Conservation (phyloP, 23 red algal species). For the Cyanidium caldarium region DNA sequence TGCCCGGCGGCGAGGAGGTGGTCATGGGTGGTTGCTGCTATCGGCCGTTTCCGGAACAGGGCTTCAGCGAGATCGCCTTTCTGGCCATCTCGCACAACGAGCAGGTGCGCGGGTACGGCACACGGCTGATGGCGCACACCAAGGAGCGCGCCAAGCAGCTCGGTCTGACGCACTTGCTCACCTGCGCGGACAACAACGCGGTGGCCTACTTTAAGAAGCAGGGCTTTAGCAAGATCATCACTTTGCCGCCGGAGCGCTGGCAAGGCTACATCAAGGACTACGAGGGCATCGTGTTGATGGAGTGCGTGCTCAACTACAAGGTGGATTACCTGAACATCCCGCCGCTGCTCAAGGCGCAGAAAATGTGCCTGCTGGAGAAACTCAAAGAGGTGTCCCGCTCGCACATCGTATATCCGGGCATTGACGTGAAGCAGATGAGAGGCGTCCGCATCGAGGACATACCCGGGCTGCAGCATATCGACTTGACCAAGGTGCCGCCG, state of each 20-base stretch:
- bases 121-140: conserved; percentile 87
- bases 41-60: conserved; percentile 73
- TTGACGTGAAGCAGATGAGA: conserved; percentile 47
- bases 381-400: conserved; percentile 73
- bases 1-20: conserved; percentile 37
- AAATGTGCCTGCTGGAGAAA: conserved; percentile 77
- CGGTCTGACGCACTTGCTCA: conserved; percentile 71
- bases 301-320: conserved; percentile 67
- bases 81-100: conserved; percentile 89
- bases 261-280: conserved; percentile 99
- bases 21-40: conserved; percentile 99
- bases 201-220: conserved; percentile 99
- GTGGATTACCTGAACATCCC: conserved; percentile 98
- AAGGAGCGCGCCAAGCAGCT: conserved; percentile 83
- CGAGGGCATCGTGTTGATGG: conserved; percentile 92
- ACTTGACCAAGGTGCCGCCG: conserved; percentile 34
- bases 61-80: conserved; percentile 91
- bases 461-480: conserved; percentile 67
- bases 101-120: conserved; percentile 91
- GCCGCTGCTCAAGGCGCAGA: conserved; percentile 81
- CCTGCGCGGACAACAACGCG: conserved; percentile 96
- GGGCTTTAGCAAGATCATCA: conserved; percentile 97
- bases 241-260: conserved; percentile 65
- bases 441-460: conserved; percentile 74
- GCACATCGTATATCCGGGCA: conserved; percentile 87